These are phyloP conservation scores for Alternaria gansuensis DNA, from an alignment of 2,329 filamentous ascomycete genomes.

Conservation along the genomic window DNA sequence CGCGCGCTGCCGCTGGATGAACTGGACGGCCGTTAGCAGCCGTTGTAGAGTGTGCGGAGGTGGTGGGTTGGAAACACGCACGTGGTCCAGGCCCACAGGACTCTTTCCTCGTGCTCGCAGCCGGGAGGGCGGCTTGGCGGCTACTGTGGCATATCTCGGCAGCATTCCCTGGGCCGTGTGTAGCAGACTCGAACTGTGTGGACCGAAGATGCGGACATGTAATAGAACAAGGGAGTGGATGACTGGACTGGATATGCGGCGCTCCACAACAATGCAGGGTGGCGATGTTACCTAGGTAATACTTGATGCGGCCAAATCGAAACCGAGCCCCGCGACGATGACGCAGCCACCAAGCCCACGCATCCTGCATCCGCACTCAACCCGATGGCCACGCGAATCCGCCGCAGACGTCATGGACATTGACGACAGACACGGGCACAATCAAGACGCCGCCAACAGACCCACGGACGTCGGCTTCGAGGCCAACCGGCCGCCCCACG, in stretches of 20 bases:
- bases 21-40: conserved; percentile 48
- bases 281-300: too few species aligned
- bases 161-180: conserved; percentile 33
- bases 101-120: conserved; percentile 45
- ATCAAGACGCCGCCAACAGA: background rate
- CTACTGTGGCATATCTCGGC: conserved; percentile 47
- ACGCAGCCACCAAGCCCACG: conserved; percentile 1
- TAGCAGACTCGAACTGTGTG: background rate
- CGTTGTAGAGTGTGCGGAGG: background rate
- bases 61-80: conserved; percentile 16
- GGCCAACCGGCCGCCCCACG: conserved; percentile 1
- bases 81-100: conserved; percentile 48
- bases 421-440: background rate
- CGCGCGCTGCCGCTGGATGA: conserved; percentile 60
- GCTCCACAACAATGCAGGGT: background rate
- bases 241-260: conserved; percentile 11
- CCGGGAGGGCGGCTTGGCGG: conserved; percentile 40
- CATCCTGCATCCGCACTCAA: background rate
- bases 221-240: background rate
- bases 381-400: background rate
- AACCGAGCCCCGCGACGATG: background rate
- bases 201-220: background rate
- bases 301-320: too few species aligned
- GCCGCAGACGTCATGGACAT: background rate
- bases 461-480: background rate